Evolutionary conservation across 768 basidiomycete genomes (phyloP).

Genomic region (Pleurotus platypus): DNA sequence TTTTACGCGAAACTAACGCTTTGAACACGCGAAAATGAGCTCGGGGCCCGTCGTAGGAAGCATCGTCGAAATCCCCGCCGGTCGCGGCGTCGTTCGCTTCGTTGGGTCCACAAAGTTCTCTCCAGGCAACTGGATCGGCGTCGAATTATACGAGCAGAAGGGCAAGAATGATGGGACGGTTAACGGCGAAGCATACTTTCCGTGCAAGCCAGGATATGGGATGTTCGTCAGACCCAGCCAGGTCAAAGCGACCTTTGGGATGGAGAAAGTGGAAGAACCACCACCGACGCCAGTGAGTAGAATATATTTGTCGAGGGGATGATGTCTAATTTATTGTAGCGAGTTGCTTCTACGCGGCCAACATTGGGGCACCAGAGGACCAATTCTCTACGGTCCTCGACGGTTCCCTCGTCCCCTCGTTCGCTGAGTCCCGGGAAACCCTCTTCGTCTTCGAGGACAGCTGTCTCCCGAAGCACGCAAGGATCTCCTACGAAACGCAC

Average conservation of each 20-base stretch:
- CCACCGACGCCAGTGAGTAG: not conserved
- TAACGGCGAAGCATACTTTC: conserved; percentile 76
- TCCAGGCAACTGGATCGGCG: conserved; percentile 91
- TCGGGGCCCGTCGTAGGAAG: conserved; percentile 50
- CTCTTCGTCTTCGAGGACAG: conserved; percentile 23
- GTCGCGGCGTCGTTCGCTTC: conserved; percentile 85
- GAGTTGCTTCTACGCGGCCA: conserved; percentile 26
- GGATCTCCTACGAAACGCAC: conserved; percentile 59
- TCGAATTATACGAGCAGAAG: conserved; percentile 76
- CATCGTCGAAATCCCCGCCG: conserved; percentile 76
- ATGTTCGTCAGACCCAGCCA: conserved; percentile 89
- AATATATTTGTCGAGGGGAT: conserved; percentile 8
- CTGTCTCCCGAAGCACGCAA: conserved; percentile 23
- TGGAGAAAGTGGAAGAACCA: conserved; percentile 31
- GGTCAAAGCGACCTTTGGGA: conserved; percentile 60
- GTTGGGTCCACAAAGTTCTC: conserved; percentile 80
- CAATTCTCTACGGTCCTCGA: conserved; percentile 33
- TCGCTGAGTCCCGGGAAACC: conserved; percentile 63
- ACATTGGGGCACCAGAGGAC: conserved; percentile 57
- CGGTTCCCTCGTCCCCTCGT: conserved; percentile 56
- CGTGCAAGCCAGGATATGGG: conserved; percentile 71
- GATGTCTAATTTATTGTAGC: conserved; percentile 5
- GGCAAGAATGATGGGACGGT: conserved; percentile 98
- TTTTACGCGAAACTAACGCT: not conserved
- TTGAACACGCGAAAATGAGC: not conserved